Percentiles rank a stretch among this genome's conserved stretches.
Evolutionary conservation across 2,329 filamentous ascomycete species (phyloP).

Genomic region (Fusarium sp.): DNA sequence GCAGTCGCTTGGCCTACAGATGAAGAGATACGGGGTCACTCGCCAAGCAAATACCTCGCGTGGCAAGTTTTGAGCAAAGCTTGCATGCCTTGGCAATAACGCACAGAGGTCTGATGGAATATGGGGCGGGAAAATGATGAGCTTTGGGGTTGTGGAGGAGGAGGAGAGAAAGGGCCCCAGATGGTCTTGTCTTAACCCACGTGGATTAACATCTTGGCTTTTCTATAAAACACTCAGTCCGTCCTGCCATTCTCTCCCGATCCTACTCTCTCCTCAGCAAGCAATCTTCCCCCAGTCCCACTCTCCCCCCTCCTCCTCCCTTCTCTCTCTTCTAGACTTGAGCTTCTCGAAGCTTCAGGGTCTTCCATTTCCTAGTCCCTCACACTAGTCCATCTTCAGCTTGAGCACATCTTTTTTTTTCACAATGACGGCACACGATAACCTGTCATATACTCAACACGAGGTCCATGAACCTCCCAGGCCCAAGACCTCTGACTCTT

Average conservation of each 20-base stretch:
- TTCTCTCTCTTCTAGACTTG: not conserved
- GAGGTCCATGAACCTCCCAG: not conserved
- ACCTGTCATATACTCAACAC: slow-evolving; percentile 12
- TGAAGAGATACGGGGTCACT: not conserved
- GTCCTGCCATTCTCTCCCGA: not conserved
- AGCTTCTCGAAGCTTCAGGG: not conserved
- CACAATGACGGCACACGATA: slow-evolving; percentile 20
- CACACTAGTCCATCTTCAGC: not conserved
- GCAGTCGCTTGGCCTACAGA: not conserved
- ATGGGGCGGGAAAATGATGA: slow-evolving; percentile 7
- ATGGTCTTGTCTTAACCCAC: slow-evolving; percentile 5
- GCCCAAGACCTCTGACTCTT: slow-evolving; percentile 36
- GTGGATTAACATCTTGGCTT: slow-evolving; percentile 22
- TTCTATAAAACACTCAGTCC: slow-evolving; percentile 11
- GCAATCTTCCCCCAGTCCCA: not conserved
- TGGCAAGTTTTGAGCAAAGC: slow-evolving; percentile 19
- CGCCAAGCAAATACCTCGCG: slow-evolving; percentile 18
- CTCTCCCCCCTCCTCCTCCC: not conserved
- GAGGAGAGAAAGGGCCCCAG: not conserved
- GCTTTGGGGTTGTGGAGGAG: not conserved
- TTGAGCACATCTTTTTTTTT: not conserved
- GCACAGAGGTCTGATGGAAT: slow-evolving; percentile 5
- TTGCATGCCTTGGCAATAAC: slow-evolving; percentile 21
- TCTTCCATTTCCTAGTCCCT: not conserved
- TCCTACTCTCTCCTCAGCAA: slow-evolving; percentile 1